Evolutionary conservation across 2,329 filamentous ascomycete species (phyloP), one percentile per base, ranked within the genome.

Genomic region (Calonectria hongkongensis): DNA sequence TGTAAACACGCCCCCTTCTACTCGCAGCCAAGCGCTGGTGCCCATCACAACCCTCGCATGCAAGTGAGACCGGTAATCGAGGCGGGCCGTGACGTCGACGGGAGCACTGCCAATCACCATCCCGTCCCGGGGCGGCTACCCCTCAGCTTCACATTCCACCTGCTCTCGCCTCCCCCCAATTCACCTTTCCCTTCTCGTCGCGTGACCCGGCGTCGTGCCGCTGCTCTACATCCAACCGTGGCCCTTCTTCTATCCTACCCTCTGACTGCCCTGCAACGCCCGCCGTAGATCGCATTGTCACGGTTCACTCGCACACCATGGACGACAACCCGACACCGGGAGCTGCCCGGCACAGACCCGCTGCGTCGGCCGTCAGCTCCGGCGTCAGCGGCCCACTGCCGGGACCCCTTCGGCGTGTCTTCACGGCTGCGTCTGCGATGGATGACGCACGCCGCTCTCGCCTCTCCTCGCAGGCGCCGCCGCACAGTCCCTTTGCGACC

Each of bases 361-460:
- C 70, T 33, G 50, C 58, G 36, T 36, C 67, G 43, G 58, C 58
- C 25, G 47, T 33, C 25, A 77, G 76, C 71, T 73, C 76, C 77
- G 76, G 65, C 33, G 56, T 72, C 73, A 75, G 48, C 71, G 72
- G 75, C 72, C 78, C 77, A 75, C 78, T 72, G 27, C 69, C 83
- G 64, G 70, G 47, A 15, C 47, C 51, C 28, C 48, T 72, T 56
- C 70, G 70, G 56, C 70, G 70, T 41, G 41, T 41, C 5, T 47
- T 58, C 56, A 72, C 65, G 48, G 58, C 58, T 7, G 67, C 39
- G 83, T 84, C 48, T 83, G 86, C 74, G 80, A 81, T 54, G 71
- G 88, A 54, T 86, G 87, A 70, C 85, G 87, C 69, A 79, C 85
- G 66, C 83, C 82, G 64, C 86, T 85, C 36, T 78, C 86, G 62